Evolutionary conservation across 805 yeast genomes (phyloP).

Genomic region (Zygosaccharomyces bailii): DNA sequence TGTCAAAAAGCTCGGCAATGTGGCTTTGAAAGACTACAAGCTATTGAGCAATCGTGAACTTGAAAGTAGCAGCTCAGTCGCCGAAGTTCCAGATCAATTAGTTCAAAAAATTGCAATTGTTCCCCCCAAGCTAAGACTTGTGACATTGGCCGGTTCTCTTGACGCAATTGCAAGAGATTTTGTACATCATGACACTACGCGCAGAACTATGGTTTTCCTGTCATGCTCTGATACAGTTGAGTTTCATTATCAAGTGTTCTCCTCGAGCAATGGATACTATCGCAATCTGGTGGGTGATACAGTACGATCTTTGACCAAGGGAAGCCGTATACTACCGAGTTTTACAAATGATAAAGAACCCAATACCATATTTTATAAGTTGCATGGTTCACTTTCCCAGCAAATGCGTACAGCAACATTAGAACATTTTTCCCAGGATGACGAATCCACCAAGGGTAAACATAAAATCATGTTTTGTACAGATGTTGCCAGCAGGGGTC

Average conservation of each 20-base stretch:
- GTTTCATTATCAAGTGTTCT: slow-evolving; percentile 76
- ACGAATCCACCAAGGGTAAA: slow-evolving; percentile 41
- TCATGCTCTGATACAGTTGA: slow-evolving; percentile 97
- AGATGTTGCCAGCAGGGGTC: slow-evolving; percentile 96
- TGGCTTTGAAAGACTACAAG: slow-evolving; percentile 70
- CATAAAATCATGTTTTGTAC: slow-evolving; percentile 83
- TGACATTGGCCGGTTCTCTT: slow-evolving; percentile 67
- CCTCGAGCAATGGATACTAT: slow-evolving; percentile 47
- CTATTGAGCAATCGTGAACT: slow-evolving; percentile 47
- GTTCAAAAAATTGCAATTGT: slow-evolving; percentile 75
- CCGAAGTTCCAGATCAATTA: slow-evolving; percentile 85
- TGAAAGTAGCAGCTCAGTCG: slow-evolving; percentile 20
- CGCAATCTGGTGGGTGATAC: slow-evolving; percentile 36
- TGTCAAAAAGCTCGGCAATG: slow-evolving; percentile 76
- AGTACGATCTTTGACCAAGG: slow-evolving; percentile 32
- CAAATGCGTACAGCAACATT: slow-evolving; percentile 77
- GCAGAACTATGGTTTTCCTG: slow-evolving; percentile 72
- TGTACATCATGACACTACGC: slow-evolving; percentile 35
- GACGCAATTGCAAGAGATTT: slow-evolving; percentile 43
- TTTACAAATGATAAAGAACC: slow-evolving; percentile 36
- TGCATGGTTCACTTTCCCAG: slow-evolving; percentile 91
- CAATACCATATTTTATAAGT: slow-evolving; percentile 53
- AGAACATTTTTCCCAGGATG: slow-evolving; percentile 50
- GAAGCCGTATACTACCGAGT: slow-evolving; percentile 32
- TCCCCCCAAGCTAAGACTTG: slow-evolving; percentile 89